Percentiles rank a stretch among this genome's conserved stretches.
phyloP scores from a whole-genome alignment of 2,329 filamentous ascomycete genomes.

The Pleurostoma richardsiae region DNA sequence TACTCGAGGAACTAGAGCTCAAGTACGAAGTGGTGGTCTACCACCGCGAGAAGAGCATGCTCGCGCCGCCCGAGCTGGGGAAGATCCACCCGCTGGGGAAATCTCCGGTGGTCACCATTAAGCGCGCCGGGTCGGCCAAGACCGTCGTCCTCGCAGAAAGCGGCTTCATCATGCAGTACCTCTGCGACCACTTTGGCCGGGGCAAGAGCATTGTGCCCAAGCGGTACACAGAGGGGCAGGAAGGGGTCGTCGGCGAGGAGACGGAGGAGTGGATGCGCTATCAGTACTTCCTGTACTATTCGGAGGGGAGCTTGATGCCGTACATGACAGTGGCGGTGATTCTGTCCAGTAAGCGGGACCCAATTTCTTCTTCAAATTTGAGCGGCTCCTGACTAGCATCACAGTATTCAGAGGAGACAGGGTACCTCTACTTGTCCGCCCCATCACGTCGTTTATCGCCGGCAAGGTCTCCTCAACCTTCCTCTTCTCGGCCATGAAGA shows the following conservation, averaged over 20 bases:
- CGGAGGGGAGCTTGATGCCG: constrained; percentile 79
- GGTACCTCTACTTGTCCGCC: constrained; percentile 49
- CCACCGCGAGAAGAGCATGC: constrained; percentile 53
- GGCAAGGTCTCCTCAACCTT: constrained; percentile 33
- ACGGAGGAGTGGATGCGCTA: constrained; percentile 56
- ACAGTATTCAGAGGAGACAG: constrained; percentile 31
- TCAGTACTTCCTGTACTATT: constrained; percentile 74
- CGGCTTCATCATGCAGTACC: constrained; percentile 74
- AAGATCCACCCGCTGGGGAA: constrained; percentile 83
- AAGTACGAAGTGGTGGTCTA: constrained; percentile 77
- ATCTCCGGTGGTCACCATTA: constrained; percentile 70
- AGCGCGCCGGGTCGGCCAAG: constrained; percentile 28
- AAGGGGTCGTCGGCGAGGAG: constrained; percentile 53
- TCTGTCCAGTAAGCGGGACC: constrained; percentile 41
- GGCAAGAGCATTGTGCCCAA: constrained; percentile 43
- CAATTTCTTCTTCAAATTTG: constrained; percentile 5
- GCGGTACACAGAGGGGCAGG: constrained; percentile 52
- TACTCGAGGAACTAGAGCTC: constrained; percentile 76
- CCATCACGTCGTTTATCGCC: constrained; percentile 42
- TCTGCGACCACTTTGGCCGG: constrained; percentile 58
- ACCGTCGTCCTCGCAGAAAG: constrained; percentile 73
- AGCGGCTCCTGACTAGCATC: constrained; percentile 11
- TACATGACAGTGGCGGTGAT: constrained; percentile 62
- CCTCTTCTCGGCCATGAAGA: constrained; percentile 41
- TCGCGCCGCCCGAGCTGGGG: constrained; percentile 72